Evolutionary conservation across 2,329 filamentous ascomycete species (phyloP).

Genomic region (Talaromyces sp.): DNA sequence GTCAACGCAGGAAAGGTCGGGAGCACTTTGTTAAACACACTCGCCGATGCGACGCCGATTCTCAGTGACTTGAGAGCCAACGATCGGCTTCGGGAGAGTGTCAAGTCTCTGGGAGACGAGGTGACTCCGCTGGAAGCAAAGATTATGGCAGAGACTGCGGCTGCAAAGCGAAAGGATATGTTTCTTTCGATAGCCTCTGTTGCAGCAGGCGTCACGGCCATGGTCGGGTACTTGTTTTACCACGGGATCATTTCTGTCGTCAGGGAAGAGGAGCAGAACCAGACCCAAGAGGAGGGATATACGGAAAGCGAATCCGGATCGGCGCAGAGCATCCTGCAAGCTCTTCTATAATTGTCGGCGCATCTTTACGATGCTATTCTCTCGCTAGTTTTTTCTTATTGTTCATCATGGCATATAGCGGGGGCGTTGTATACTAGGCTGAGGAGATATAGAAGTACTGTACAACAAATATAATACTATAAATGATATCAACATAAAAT

Average conservation of each 20-base stretch:
- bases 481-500: no score
- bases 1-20: constrained; percentile 29
- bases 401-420: constrained; percentile 1
- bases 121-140: constrained; percentile 20
- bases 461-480: no score
- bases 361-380: not conserved
- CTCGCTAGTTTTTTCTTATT: not conserved
- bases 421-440: constrained; percentile 1
- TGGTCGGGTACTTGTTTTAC: constrained; percentile 34
- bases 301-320: not conserved
- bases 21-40: constrained; percentile 28
- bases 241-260: constrained; percentile 21
- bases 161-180: constrained; percentile 28
- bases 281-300: not conserved
- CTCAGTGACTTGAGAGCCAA: constrained; percentile 31
- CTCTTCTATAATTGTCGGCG: not conserved
- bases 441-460: not conserved
- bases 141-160: constrained; percentile 21
- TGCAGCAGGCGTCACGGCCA: constrained; percentile 28
- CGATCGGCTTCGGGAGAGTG: constrained; percentile 32
- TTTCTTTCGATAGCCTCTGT: constrained; percentile 33
- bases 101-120: constrained; percentile 15
- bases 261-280: constrained; percentile 1
- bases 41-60: constrained; percentile 35
- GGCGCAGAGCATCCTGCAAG: constrained; percentile 4